phyloP scores from a whole-genome alignment of 495 filamentous ascomycete species.

The Tuber indicum region DNA sequence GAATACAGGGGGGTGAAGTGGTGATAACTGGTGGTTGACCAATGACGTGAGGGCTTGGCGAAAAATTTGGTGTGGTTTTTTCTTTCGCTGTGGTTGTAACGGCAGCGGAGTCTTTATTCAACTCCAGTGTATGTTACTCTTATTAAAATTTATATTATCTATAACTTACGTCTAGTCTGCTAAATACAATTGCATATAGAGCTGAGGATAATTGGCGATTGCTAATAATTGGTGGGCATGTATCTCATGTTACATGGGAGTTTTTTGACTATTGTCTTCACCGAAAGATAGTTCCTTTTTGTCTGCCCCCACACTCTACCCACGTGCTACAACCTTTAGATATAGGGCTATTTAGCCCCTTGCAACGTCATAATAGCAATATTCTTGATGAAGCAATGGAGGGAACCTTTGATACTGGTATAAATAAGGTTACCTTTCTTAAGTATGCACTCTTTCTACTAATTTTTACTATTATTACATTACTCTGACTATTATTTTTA shows the following conservation, averaged over 20 bases:
- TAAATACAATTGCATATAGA: background rate
- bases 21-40: too few relatives aligned
- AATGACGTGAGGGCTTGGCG: too few relatives aligned
- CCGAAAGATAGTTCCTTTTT: constrained; percentile 21
- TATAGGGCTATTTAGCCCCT: constrained; percentile 12
- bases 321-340: constrained; percentile 21
- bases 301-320: constrained; percentile 17
- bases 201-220: constrained; percentile 4
- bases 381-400: constrained; percentile 15
- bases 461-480: too few relatives aligned
- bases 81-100: too few relatives aligned
- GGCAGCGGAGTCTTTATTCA: constrained; percentile 7
- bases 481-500: background rate
- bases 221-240: constrained; percentile 21
- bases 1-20: too few relatives aligned
- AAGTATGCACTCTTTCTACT: too few relatives aligned
- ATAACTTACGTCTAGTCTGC: background rate
- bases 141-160: background rate
- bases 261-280: constrained; percentile 24
- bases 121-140: background rate
- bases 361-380: constrained; percentile 11
- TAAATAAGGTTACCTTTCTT: constrained; percentile 16
- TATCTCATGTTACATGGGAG: constrained; percentile 21
- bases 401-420: background rate
- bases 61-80: too few relatives aligned